Evolutionary conservation across 2,329 filamentous ascomycete species (phyloP), one percentile per base, ranked within the genome.

Genomic region (Ophiostoma tasmaniense): DNA sequence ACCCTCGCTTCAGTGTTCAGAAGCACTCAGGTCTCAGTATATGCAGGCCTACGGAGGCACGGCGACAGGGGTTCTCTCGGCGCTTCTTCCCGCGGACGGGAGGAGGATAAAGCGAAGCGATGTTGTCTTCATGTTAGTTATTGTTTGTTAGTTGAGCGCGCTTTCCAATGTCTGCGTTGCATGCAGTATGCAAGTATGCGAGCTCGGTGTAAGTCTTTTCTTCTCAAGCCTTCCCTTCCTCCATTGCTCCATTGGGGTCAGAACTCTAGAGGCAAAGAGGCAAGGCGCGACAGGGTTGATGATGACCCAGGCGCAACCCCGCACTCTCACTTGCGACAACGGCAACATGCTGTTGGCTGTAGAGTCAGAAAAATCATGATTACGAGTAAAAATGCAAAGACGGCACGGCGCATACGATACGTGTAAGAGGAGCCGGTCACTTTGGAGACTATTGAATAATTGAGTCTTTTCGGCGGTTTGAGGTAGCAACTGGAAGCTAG

Each of bases 291-390:
- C 50, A 55, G 50, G 50, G 50, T 55, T 55, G 50, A 25, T 10
- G 11, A 25, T 55, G 50, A 55, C 50, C 22, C 14, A 62, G 30
- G 59, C 17, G 28, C 55, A 62, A 62, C 59, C 59, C 59, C 59
- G 59, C 59, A 62, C 28, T 62, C 14, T 14, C 59, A n/a, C 20
- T n/a, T 62, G 59, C 59, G 59, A 62, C 59, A 62, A 20, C 59
- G 59, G 59, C 59, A 62, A 8, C 17, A 14, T 20, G 28, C 14
- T 30, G 8, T 35, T n/a, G 59, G 2, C 37, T 22, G 20, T 7
- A 55, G 5, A 25, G 45, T 55, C 3, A 25, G 25, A 17, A 5
- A 22, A 28, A 10, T 13, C 13, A 14, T n/a, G n/a, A n/a, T n/a
- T n/a, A n/a, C n/a, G n/a, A n/a, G n/a, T n/a, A 10, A 22, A 25